Base-by-base conservation (phyloP, 225 moss, liverwort and hornwort species). In the Anthoceros angustus region DNA sequence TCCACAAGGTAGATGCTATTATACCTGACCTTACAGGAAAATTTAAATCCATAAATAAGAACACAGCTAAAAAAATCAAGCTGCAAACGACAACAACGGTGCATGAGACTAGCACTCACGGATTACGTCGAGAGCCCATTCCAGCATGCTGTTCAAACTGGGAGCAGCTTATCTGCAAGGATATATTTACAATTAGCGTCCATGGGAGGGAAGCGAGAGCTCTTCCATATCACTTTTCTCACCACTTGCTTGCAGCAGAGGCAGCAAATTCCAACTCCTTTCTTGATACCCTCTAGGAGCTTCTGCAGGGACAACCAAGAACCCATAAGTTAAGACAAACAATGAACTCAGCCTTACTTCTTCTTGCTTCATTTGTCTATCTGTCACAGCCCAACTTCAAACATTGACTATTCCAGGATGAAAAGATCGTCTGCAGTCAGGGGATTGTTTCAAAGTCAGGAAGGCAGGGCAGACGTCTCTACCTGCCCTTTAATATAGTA, bases 401-500 rank as follows among this genome's bases (percentile, higher is more conserved):
- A 38, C 5, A 4, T 40, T 11, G 40, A 40, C 7, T 10, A 68
- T 25, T 10, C 24, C 14, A 43, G 21, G 11, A 10, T 38, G 32
- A 49, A 60, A 32, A 12, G 43, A 67, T 12, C n/a, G n/a, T 43
- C 7, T 10, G 8, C 60, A n/a, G 32, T 9, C 40, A 69, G 25
- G 12, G 16, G 0, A 0, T 12, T 48, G 0, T 18, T 38, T 10
- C 39, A 41, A 40, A 70, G 23, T 42, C 25, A n/a, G 38, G 62
- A 4, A 42, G 6, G 61, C 9, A 42, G 8, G 8, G 5, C 61
- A 42, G 9, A 10, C 25, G 69, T 24, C 71, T 77, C 63, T 64
- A 95, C 95, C 95, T 95, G 88, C 45, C 90, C 95, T 73, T 95
- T 95, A 74, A 95, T 90, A 75, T 90, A 91, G 70, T 95, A 95